A percentile compares a stretch with the other conserved stretches of the same genome.
Conservation (phyloP, 2,329 filamentous ascomycete genomes). For the Tolypocladium endophyticum region DNA sequence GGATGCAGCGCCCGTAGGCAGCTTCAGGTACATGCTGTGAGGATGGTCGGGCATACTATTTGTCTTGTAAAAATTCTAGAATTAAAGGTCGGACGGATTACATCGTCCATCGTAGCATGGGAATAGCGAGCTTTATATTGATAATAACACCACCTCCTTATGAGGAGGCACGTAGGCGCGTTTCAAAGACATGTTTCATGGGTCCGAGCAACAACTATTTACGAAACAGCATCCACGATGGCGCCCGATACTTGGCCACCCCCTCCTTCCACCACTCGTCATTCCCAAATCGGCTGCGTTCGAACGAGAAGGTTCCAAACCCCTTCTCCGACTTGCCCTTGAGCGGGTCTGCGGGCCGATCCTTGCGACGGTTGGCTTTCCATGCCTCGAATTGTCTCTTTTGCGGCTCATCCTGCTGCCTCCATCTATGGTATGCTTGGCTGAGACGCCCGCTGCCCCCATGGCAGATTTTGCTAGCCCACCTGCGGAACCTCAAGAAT, state of each 20-base stretch:
- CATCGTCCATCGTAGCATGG: background rate
- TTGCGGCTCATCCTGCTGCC: conserved; percentile 13
- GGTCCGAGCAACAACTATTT: background rate
- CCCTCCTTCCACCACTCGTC: conserved; percentile 26
- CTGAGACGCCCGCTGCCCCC: conserved; percentile 14
- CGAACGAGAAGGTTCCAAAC: conserved; percentile 13
- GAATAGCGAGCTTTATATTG: background rate
- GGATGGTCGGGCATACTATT: background rate
- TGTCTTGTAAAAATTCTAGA: background rate
- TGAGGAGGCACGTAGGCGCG: background rate
- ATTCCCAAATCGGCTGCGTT: conserved; percentile 11
- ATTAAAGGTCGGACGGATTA: background rate
- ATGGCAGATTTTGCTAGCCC: conserved; percentile 16
- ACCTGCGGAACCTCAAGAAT: conserved; percentile 15
- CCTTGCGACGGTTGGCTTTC: conserved; percentile 16
- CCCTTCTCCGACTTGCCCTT: conserved; percentile 14
- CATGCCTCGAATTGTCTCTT: conserved; percentile 15
- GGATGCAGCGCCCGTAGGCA: conserved; percentile 10
- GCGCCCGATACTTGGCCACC: conserved; percentile 19
- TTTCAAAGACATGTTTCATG: background rate
- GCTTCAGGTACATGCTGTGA: conserved; percentile 38
- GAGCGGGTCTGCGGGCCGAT: conserved; percentile 11
- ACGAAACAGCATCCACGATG: conserved; percentile 20
- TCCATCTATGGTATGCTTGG: conserved; percentile 15
- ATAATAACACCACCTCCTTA: background rate